Conservation (phyloP, 768 basidiomycete species). For the Leccinum variicolor region DNA sequence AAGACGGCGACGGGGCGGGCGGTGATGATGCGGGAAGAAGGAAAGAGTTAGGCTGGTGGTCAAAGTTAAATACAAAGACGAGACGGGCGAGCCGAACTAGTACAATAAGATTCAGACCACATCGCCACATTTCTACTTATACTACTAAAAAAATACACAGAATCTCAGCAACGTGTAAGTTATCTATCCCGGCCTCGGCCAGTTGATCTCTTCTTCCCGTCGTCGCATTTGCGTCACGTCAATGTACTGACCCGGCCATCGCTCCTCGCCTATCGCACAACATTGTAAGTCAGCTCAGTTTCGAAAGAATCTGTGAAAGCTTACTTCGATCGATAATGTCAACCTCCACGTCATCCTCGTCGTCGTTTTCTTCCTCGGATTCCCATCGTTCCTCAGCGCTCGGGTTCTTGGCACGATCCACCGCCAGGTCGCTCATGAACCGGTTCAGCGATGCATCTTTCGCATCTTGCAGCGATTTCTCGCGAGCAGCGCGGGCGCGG, state of each 20-base stretch:
- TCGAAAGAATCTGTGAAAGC: slow-evolving; percentile 26
- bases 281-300: slow-evolving; percentile 8
- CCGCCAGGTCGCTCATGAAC: slow-evolving; percentile 73
- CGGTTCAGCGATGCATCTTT: slow-evolving; percentile 77
- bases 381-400: slow-evolving; percentile 63
- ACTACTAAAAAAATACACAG: not conserved
- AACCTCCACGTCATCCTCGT: slow-evolving; percentile 47
- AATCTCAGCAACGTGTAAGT: not conserved
- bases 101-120: slow-evolving; percentile 4
- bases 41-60: slow-evolving; percentile 3
- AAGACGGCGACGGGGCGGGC: not conserved
- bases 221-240: slow-evolving; percentile 64
- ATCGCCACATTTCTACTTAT: slow-evolving; percentile 10
- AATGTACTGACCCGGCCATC: slow-evolving; percentile 71
- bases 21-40: slow-evolving; percentile 7
- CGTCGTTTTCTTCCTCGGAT: slow-evolving; percentile 50
- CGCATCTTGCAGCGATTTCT: slow-evolving; percentile 57
- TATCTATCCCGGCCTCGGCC: slow-evolving; percentile 67
- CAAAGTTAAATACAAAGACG: slow-evolving; percentile 15
- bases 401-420: slow-evolving; percentile 70
- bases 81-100: slow-evolving; percentile 16
- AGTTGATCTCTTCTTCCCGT: slow-evolving; percentile 55
- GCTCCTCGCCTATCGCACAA: slow-evolving; percentile 52
- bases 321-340: slow-evolving; percentile 72
- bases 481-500: slow-evolving; percentile 60